These are phyloP conservation scores for Ashbya aceris DNA, from an alignment of 1,139 yeast genomes.

Conservation along the genomic window DNA sequence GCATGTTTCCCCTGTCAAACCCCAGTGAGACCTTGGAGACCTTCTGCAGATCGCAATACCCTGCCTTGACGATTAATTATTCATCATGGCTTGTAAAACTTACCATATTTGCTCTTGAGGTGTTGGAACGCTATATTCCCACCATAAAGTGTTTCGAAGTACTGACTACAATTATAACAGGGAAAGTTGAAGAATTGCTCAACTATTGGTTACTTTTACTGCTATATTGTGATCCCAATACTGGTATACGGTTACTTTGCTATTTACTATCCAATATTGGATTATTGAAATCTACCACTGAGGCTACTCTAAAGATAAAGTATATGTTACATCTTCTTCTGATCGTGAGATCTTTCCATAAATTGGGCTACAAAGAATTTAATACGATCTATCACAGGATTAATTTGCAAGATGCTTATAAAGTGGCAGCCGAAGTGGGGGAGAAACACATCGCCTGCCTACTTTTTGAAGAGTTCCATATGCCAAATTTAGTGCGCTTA, in stretches of 20 bases:
- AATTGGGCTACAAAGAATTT: slow-evolving; percentile 31
- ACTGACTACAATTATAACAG: slow-evolving; percentile 16
- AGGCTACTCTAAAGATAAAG: slow-evolving; percentile 22
- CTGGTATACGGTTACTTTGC: slow-evolving; percentile 8
- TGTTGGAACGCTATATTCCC: slow-evolving; percentile 1
- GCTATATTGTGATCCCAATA: slow-evolving; percentile 14
- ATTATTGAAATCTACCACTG: slow-evolving; percentile 16
- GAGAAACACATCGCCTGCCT: slow-evolving; percentile 42
- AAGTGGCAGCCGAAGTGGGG: slow-evolving; percentile 33
- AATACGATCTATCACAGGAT: slow-evolving; percentile 32
- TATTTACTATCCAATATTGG: slow-evolving; percentile 3
- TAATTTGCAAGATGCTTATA: slow-evolving; percentile 30
- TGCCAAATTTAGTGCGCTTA: slow-evolving; percentile 7
- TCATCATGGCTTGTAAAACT: slow-evolving; percentile 2
- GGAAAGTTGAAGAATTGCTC: slow-evolving; percentile 12
- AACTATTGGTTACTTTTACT: slow-evolving; percentile 24
- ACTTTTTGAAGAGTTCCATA: slow-evolving; percentile 44
- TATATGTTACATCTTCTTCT: slow-evolving; percentile 36
- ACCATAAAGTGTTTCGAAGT: slow-evolving; percentile 12
- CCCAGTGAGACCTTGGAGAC: not conserved
- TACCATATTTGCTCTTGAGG: slow-evolving; percentile 1
- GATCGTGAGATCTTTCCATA: slow-evolving; percentile 39
- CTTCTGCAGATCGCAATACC: not conserved
- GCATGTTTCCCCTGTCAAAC: no score
- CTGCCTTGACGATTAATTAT: not conserved